Conservation (phyloP, 768 basidiomycete genomes). For the Termitomyces sp. region DNA sequence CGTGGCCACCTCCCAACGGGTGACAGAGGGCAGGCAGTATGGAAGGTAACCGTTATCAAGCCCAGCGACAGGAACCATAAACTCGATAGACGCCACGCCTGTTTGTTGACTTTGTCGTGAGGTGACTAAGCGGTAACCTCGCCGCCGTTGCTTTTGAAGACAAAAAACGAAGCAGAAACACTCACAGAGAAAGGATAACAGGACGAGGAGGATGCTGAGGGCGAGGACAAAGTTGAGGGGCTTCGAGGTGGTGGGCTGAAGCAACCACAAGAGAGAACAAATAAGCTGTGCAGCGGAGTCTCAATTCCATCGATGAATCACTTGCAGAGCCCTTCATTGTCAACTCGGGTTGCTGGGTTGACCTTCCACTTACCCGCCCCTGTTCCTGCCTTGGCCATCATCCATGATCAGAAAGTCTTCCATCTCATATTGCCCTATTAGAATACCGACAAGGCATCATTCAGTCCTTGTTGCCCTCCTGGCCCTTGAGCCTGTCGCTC, state of each 20-base stretch:
- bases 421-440: not conserved
- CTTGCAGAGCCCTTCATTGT: not conserved
- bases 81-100: slow-evolving; percentile 14
- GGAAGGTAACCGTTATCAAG: slow-evolving; percentile 3
- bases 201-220: slow-evolving; percentile 3
- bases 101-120: slow-evolving; percentile 9
- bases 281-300: slow-evolving; percentile 48
- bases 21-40: slow-evolving; percentile 14
- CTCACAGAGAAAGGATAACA: slow-evolving; percentile 17
- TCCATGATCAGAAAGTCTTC: not conserved
- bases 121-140: slow-evolving; percentile 9
- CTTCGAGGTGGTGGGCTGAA: slow-evolving; percentile 22
- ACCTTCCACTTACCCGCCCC: not conserved
- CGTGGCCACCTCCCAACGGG: slow-evolving; percentile 29
- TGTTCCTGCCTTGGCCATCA: not conserved
- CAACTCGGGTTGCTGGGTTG: not conserved
- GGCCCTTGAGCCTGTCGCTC: not conserved
- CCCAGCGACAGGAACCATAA: not conserved
- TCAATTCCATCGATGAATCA: slow-evolving; percentile 30
- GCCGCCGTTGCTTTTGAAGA: slow-evolving; percentile 7
- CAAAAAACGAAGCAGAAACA: slow-evolving; percentile 12
- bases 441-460: not conserved
- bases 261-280: slow-evolving; percentile 33
- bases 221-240: slow-evolving; percentile 16
- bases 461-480: not conserved